These are phyloP conservation scores for Porodaedalea pini DNA, from an alignment of 1,284 basidiomycete species.

Conservation along the genomic window DNA sequence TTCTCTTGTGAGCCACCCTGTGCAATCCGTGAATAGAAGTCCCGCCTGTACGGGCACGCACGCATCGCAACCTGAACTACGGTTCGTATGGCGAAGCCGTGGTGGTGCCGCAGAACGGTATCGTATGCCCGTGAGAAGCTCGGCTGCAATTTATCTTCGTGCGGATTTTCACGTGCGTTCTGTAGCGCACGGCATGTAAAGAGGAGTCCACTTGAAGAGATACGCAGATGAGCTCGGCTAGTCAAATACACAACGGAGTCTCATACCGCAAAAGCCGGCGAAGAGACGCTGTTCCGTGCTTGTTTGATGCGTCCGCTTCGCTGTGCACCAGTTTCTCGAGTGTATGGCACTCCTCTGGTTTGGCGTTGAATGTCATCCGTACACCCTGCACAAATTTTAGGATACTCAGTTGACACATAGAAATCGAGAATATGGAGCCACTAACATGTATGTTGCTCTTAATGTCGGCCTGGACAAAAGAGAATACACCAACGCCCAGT, in stretches of 20 bases:
- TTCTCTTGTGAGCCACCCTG: conserved; percentile 79
- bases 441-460: conserved; percentile 81
- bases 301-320: not conserved
- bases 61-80: conserved; percentile 80
- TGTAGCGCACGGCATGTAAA: conserved; percentile 83
- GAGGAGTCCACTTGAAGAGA: conserved; percentile 60
- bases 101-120: conserved; percentile 76
- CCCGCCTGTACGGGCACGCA: conserved; percentile 83
- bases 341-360: conserved; percentile 8
- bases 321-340: conserved; percentile 15
- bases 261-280: conserved; percentile 14
- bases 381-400: conserved; percentile 5
- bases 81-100: conserved; percentile 40
- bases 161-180: conserved; percentile 66
- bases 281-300: conserved; percentile 13
- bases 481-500: conserved; percentile 84
- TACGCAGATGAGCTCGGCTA: no score
- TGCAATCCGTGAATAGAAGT: conserved; percentile 82
- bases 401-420: not conserved
- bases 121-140: conserved; percentile 91
- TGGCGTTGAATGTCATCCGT: conserved; percentile 7
- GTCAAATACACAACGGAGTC: no score
- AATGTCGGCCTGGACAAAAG: conserved; percentile 88
- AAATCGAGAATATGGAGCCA: conserved; percentile 22
- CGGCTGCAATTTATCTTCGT: conserved; percentile 64